Evolutionary conservation across 2,329 filamentous ascomycete species (phyloP).

Genomic region (Blumeria graminis): DNA sequence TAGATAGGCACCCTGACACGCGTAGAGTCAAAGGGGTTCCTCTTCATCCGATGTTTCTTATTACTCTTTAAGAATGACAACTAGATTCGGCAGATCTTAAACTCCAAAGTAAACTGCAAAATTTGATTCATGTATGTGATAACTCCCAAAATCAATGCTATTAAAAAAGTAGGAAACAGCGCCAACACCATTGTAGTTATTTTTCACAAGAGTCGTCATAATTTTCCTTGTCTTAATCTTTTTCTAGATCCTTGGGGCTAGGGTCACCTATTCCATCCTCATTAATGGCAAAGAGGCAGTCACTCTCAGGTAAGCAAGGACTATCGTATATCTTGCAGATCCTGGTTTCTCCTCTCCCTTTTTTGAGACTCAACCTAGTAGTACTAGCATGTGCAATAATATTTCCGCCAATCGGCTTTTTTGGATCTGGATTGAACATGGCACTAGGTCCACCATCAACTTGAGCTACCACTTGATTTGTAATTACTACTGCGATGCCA

Average conservation of each 20-base stretch:
- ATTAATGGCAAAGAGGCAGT: slow-evolving; percentile 88
- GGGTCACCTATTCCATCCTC: slow-evolving; percentile 95
- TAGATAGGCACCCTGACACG: no score
- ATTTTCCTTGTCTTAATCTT: slow-evolving; percentile 24
- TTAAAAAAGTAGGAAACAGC: no score
- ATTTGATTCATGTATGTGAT: no score
- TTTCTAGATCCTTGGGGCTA: slow-evolving; percentile 83
- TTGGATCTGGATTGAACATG: slow-evolving; percentile 98
- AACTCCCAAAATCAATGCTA: no score
- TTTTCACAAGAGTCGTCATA: neutral
- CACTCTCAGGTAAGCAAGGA: slow-evolving; percentile 85
- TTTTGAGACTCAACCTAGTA: slow-evolving; percentile 82
- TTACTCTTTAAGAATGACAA: no score
- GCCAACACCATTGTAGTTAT: no score
- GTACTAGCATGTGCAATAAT: slow-evolving; percentile 97
- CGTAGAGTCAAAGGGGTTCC: no score
- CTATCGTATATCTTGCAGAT: slow-evolving; percentile 99
- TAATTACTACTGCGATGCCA: slow-evolving; percentile 94
- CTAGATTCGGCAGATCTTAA: no score
- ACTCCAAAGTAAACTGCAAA: no score
- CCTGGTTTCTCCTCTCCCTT: slow-evolving; percentile 81
- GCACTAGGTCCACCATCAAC: slow-evolving; percentile 87
- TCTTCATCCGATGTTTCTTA: no score
- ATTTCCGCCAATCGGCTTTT: slow-evolving; percentile 96
- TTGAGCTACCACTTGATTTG: slow-evolving; percentile 95